Percentiles rank a stretch among this genome's conserved stretches.
Conservation (phyloP, 2,329 filamentous ascomycete genomes). For the Cordyceps fumosorosea region DNA sequence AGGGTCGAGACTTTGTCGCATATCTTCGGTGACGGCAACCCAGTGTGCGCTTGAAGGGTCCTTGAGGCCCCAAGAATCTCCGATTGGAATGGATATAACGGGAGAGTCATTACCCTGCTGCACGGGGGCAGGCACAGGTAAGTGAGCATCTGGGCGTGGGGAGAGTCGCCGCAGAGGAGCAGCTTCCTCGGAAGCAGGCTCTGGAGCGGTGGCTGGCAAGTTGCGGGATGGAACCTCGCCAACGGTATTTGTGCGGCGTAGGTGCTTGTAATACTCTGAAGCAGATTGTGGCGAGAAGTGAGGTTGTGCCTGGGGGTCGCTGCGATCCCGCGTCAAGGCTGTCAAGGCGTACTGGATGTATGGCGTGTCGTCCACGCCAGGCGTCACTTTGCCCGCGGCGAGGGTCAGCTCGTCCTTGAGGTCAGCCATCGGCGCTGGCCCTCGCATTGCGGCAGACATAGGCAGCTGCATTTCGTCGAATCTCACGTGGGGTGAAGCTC, state of each 20-base stretch:
- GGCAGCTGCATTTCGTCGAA: conserved; percentile 35
- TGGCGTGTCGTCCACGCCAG: conserved; percentile 75
- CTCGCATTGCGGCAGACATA: conserved; percentile 30
- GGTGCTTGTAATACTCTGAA: conserved; percentile 21
- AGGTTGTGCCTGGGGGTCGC: conserved; percentile 46
- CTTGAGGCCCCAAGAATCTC: not conserved
- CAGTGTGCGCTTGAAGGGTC: conserved; percentile 17
- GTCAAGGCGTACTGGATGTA: conserved; percentile 89
- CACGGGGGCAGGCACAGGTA: not conserved
- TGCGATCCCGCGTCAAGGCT: conserved; percentile 70
- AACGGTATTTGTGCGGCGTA: conserved; percentile 1
- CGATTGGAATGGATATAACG: conserved; percentile 4
- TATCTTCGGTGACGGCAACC: conserved; percentile 30
- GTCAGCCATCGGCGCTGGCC: conserved; percentile 18
- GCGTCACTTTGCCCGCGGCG: conserved; percentile 54
- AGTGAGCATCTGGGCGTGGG: not conserved
- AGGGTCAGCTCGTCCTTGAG: conserved; percentile 48
- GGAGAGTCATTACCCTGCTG: not conserved
- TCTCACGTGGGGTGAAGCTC: conserved; percentile 21
- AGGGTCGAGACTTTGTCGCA: conserved; percentile 31
- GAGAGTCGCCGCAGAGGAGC: not conserved
- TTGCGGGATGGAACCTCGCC: conserved; percentile 8
- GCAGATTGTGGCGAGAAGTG: conserved; percentile 39
- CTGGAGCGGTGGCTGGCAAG: conserved; percentile 18
- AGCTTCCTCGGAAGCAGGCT: conserved; percentile 23